phyloP scores from a whole-genome alignment of 495 filamentous ascomycete species.

The Copromyces sp. region DNA sequence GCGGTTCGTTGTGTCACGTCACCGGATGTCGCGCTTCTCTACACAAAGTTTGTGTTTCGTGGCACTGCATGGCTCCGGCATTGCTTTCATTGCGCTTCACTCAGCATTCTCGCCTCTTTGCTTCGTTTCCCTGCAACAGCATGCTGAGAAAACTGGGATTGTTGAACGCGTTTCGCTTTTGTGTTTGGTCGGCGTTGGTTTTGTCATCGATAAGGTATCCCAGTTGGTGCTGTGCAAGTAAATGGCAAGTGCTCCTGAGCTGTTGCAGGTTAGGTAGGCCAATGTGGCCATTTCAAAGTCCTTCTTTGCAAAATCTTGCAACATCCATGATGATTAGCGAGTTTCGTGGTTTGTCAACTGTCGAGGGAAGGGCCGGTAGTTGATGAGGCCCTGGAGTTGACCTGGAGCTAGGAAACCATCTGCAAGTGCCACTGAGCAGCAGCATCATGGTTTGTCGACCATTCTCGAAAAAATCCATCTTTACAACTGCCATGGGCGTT shows the following conservation, averaged over 20 bases:
- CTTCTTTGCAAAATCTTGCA: background rate
- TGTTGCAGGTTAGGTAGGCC: background rate
- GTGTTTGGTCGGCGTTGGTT: background rate
- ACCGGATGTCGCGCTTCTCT: background rate
- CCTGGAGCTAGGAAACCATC: background rate
- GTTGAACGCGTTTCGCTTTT: background rate
- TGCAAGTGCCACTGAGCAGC: background rate
- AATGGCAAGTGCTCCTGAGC: background rate
- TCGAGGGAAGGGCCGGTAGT: background rate
- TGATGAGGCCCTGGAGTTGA: background rate
- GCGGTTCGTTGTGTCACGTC: background rate
- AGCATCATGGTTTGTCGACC: background rate
- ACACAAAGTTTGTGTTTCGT: background rate
- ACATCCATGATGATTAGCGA: background rate
- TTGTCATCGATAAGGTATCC: background rate
- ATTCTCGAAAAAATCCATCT: background rate
- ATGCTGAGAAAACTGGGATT: background rate
- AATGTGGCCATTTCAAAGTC: background rate
- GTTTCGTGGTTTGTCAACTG: background rate
- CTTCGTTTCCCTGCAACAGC: background rate
- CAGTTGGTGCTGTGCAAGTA: background rate
- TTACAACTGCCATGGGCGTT: background rate
- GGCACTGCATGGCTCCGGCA: background rate
- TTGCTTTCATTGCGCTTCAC: background rate
- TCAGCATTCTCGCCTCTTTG: background rate